phyloP scores from a whole-genome alignment of 2,329 filamentous ascomycete species.

The Tolypocladium tundrense region DNA sequence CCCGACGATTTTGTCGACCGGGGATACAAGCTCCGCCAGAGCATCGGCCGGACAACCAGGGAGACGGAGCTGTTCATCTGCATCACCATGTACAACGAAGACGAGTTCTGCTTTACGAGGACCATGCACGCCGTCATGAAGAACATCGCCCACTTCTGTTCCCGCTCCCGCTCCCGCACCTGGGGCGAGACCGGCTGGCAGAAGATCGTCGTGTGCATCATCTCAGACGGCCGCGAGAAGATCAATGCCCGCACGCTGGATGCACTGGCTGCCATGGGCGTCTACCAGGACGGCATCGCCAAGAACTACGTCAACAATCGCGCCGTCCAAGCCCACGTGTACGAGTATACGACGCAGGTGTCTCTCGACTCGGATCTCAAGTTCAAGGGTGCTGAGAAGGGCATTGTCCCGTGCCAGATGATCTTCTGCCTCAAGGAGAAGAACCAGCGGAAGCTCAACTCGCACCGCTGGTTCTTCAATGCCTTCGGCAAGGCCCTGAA shows the following conservation, averaged over 20 bases:
- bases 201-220: slow-evolving; percentile 96
- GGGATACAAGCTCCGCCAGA: slow-evolving; percentile 88
- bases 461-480: slow-evolving; percentile 98
- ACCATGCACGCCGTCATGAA: slow-evolving; percentile 99
- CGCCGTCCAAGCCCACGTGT: slow-evolving; percentile 91
- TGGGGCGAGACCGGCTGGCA: slow-evolving; percentile 98
- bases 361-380: slow-evolving; percentile 92
- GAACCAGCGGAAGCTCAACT: slow-evolving; percentile 96
- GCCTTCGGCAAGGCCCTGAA: slow-evolving; percentile 88
- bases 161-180: slow-evolving; percentile 78
- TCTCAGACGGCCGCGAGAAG: slow-evolving; percentile 81
- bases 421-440: slow-evolving; percentile 98
- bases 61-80: slow-evolving; percentile 96
- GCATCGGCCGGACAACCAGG: slow-evolving; percentile 69
- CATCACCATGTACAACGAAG: slow-evolving; percentile 98
- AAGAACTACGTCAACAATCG: slow-evolving; percentile 97
- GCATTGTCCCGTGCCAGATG: slow-evolving; percentile 95
- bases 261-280: slow-evolving; percentile 89
- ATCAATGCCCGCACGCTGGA: slow-evolving; percentile 91
- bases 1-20: slow-evolving; percentile 84
- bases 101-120: slow-evolving; percentile 90
- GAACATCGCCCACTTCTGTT: slow-evolving; percentile 95
- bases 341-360: slow-evolving; percentile 98
- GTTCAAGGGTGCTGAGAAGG: slow-evolving; percentile 98
- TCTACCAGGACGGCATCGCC: slow-evolving; percentile 96